Evolutionary conservation across 495 filamentous ascomycete genomes (phyloP), one percentile per base, ranked within the genome.

Genomic region (Penicillium samsonianum): DNA sequence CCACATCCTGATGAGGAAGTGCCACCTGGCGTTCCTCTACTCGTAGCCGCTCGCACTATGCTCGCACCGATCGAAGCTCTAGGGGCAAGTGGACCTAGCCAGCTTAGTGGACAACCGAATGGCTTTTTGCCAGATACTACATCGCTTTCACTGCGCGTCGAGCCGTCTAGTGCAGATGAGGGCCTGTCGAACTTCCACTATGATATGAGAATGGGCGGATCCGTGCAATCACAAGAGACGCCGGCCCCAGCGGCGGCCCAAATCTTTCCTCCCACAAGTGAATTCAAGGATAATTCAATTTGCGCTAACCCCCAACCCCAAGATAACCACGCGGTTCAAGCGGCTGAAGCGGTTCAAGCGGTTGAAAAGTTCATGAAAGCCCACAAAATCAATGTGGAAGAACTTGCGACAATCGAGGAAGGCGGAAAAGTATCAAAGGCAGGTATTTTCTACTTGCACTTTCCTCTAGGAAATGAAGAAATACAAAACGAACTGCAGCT

Each of bases 391-490:
- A 64, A 59, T 0, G 61, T 71, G 49, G 53, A 65, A 1, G 46
- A 53, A 0, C 56, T 77, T 26, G 58, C 52, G 23, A 61, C 52
- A 9, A 30, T 63, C 10, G 54, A 50, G n/a, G 52, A 40, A 12
- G 17, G 28, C 2, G 57, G 28, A 4, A 62, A 61, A 31, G 9
- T 31, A 7, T 49, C 61, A 12, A 35, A 53, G 4, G 58, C 67
- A n/a, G 62, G 68, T 17, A 55, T 61, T 7, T 78, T 80, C 37
- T 79, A 75, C 61, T 55, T 80, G 11, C 64, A 70, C 53, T 76
- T 72, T 30, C 73, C 75, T 17, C 37, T 47, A 7, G 65, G 64
- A 14, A 60, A 67, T 16, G 17, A 55, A 19, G 37, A 47, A 2
- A 35, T 30, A 19, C 44, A 64, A n/a, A 23, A 16, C 2, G 74